A percentile compares a stretch with the other conserved stretches of the same genome.
Evolutionary conservation across 805 yeast species (phyloP).

Genomic region (Yarrowia sp.): DNA sequence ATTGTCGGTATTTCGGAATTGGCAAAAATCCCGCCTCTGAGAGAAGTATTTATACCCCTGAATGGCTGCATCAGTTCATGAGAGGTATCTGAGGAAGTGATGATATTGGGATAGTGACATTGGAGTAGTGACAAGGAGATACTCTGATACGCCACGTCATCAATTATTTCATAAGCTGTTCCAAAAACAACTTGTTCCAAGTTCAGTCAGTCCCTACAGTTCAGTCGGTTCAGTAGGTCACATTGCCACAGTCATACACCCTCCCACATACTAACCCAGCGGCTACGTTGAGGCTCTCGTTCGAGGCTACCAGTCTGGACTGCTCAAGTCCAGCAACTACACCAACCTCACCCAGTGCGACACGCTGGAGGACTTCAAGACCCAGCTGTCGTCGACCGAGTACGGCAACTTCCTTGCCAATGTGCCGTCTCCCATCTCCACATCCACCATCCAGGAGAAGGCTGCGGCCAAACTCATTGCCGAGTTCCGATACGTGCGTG

Average conservation of each 20-base stretch:
- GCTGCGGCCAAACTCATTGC: constrained; percentile 70
- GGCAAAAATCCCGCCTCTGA: background rate
- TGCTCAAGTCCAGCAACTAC: constrained; percentile 74
- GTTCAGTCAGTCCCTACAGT: no score
- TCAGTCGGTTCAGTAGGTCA: no score
- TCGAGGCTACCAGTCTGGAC: constrained; percentile 87
- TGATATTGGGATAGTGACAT: no score
- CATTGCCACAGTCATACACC: no score
- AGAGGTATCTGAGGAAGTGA: no score
- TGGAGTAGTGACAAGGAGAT: no score
- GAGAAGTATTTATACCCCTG: no score
- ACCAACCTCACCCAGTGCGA: constrained; percentile 95
- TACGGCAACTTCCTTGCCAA: constrained; percentile 87
- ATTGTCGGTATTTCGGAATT: background rate
- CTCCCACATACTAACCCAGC: constrained; percentile 34
- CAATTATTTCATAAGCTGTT: no score
- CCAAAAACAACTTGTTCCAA: no score
- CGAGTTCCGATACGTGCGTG: constrained; percentile 80
- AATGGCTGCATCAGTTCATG: no score
- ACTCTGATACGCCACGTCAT: no score
- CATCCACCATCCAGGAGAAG: constrained; percentile 78
- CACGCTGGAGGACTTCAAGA: constrained; percentile 84
- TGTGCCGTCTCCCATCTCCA: constrained; percentile 76
- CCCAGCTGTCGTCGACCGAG: constrained; percentile 93
- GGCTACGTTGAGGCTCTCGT: constrained; percentile 95